These are phyloP conservation scores for Geranium brycei DNA, from an alignment of 345 rosid genomes.

Conservation along the genomic window DNA sequence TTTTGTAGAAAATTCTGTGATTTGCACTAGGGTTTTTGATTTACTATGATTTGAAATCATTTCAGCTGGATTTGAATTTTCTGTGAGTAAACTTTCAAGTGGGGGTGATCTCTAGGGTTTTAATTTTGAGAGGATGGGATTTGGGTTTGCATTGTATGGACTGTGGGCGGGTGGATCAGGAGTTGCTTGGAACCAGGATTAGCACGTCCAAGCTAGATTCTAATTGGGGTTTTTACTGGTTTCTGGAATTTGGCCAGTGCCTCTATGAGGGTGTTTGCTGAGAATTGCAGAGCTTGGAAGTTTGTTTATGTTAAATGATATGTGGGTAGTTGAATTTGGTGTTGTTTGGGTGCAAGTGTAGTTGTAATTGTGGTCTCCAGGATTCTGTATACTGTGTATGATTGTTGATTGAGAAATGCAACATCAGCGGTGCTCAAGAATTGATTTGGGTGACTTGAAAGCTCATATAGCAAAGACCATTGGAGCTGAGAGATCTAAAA, in stretches of 20 bases:
- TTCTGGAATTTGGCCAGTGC: background rate
- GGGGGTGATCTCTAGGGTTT: slow-evolving; percentile 42
- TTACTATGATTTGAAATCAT: background rate
- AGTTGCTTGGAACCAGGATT: slow-evolving; percentile 19
- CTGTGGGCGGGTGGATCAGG: slow-evolving; percentile 21
- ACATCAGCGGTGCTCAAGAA: slow-evolving; percentile 63
- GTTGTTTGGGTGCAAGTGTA: slow-evolving; percentile 3
- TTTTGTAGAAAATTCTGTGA: background rate
- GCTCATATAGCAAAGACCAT: slow-evolving; percentile 64
- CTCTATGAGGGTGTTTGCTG: background rate
- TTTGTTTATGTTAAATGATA: background rate
- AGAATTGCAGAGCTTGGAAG: background rate
- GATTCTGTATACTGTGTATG: slow-evolving; percentile 36
- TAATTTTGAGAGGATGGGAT: slow-evolving; percentile 42
- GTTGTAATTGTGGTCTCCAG: slow-evolving; percentile 10
- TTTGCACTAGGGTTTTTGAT: background rate
- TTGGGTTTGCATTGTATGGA: slow-evolving; percentile 45
- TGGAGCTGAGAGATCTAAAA: slow-evolving; percentile 72
- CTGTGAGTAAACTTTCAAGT: background rate
- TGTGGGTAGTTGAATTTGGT: slow-evolving; percentile 4
- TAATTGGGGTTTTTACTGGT: slow-evolving; percentile 8
- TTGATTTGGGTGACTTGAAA: slow-evolving; percentile 72
- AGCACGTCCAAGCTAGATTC: slow-evolving; percentile 19
- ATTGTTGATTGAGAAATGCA: slow-evolving; percentile 54
- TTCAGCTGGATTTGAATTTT: background rate